These are phyloP conservation scores for Coffea humblotiana DNA, from an alignment of 305 asterid genomes.

Conservation along the genomic window DNA sequence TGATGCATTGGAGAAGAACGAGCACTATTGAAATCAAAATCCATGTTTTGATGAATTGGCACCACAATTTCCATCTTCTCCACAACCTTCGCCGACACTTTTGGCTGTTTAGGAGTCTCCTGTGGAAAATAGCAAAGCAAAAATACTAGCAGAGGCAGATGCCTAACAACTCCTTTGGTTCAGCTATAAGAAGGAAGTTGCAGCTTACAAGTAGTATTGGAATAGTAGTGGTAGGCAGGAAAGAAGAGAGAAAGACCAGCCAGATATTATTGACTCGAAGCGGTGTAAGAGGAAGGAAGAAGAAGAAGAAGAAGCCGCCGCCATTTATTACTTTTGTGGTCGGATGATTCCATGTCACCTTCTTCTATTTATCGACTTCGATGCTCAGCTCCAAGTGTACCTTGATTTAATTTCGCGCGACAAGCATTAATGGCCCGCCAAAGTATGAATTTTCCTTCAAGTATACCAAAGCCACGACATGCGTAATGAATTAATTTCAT, in stretches of 20 bases:
- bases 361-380: background rate
- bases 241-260: background rate
- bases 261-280: constrained; percentile 20
- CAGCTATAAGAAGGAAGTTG: background rate
- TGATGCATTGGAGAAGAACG: constrained; percentile 36
- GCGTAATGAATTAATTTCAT: constrained; percentile 32
- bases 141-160: background rate
- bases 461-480: constrained; percentile 23
- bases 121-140: background rate
- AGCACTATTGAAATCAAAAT: constrained; percentile 50
- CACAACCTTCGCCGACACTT: too few relatives aligned
- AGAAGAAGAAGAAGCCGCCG: constrained; percentile 29
- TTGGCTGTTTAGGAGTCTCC: too few relatives aligned
- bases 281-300: constrained; percentile 8
- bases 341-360: constrained; percentile 2
- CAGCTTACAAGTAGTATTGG: background rate
- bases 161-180: background rate
- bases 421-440: constrained; percentile 26
- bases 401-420: background rate
- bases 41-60: constrained; percentile 28
- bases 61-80: constrained; percentile 48
- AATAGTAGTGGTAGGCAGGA: too few relatives aligned
- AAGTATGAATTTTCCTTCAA: constrained; percentile 19
- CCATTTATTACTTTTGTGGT: constrained; percentile 41
- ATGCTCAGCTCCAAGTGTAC: background rate